Evolutionary conservation across 306 rosid species (phyloP), one percentile per base, ranked within the genome.

Genomic region (Quercus engelmannii): DNA sequence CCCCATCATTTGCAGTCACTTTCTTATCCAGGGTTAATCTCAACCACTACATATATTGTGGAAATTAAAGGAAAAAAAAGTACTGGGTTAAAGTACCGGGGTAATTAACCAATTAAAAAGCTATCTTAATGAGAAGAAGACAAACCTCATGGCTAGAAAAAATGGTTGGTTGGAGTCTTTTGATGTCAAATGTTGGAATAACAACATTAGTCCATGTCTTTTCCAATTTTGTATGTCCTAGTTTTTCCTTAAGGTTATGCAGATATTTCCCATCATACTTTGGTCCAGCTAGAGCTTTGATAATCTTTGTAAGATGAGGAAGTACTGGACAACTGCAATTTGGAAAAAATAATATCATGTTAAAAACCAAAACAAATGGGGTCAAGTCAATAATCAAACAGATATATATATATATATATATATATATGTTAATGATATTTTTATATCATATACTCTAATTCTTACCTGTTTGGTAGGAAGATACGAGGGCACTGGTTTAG

Each of bases 131-230:
- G 25, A 65, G 71, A 30, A 7, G 71, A 33, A 5, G 20, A 28
- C 3, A 33, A 13, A 85, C 86, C 88, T 85, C 81, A 74, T 69
- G 82, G 74, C 68, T 76, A 20, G 88, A 84, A 81, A 84, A 87
- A 12, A 87, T 64, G 75, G 35, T 82, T 13, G 88, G 90, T 25
- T 84, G 90, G 46, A 84, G 82, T 46, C 19, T 75, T 55, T 82
- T 82, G 46, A 88, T 83, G 52, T 88, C 91, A 56, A 85, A 85
- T 54, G 87, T 75, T 19, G 91, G 89, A 31, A 82, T 77, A 5
- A 87, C 79, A 13, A 88, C 75, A 62, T 88, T 83, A 41, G 89
- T 85, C 56, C 85, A 65, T 1, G 89, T 83, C 35, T 85, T 80
- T 46, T 57, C 58, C 51, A 87, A 63, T 10, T 49, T 73, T 21